Base-by-base conservation (phyloP, 495 filamentous ascomycete genomes). In the Penicillium arizonense region DNA sequence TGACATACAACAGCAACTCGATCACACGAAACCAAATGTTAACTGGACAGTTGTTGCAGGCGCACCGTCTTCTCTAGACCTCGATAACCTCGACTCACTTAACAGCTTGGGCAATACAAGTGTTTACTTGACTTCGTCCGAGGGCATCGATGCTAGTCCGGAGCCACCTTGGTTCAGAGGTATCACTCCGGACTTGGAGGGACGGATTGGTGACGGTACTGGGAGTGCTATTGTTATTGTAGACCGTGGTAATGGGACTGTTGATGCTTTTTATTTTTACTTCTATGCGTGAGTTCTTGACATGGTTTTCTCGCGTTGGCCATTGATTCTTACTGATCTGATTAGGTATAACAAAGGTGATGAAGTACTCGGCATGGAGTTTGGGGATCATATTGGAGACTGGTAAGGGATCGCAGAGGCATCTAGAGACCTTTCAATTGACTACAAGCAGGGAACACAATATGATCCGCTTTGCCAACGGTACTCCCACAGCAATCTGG, bases 181-280 rank as follows among this genome's bases (percentile, higher is more conserved):
- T 21, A 69, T 76, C 12, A 68, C 58, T 8, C 81, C 80, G 1
- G 71, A 82, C 58, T 52, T 51, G 28, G 65, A 73, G 16, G 78
- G 81, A 9, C 72, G 77, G 42, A 81, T 74, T 1, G 56, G 65
- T 2, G 72, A 71, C 55, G 77, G 73, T 3, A 71, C 72, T 11
- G 75, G 71, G 16, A 74, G 71, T 37, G 70, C 69, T 0, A 72
- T 88, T 39, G 76, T 88, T 23, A 73, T 83, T 14, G 73, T 74
- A 47, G 81, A 87, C 55, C 76, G 81, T 53, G 80, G 77, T 0
- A 59, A 68, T 37, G 79, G 76, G 2, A 65, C 67, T 4, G 65
- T 86, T 1, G 85, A 88, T 73, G 85, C 77, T 0, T 88, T 86
- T 50, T 88, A 87, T 58, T 81, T 87, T 54, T 87, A 87, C 55